phyloP scores from a whole-genome alignment of 441 rosid genomes.

The Euphorbia corollata region DNA sequence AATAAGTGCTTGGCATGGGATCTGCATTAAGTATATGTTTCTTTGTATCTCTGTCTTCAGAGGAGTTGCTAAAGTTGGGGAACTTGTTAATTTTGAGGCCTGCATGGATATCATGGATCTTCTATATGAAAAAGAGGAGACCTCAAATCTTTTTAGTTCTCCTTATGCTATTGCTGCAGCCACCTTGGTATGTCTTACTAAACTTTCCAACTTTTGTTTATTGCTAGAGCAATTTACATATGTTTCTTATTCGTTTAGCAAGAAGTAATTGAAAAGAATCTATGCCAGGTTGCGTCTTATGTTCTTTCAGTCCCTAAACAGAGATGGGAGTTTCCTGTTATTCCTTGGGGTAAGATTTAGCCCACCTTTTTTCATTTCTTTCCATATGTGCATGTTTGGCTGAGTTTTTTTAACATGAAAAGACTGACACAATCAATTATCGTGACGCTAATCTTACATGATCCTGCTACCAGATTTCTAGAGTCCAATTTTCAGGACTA shows the following conservation, averaged over 20 bases:
- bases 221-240: background rate
- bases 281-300: constrained; percentile 60
- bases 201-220: background rate
- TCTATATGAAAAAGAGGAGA: constrained; percentile 67
- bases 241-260: constrained; percentile 9
- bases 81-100: constrained; percentile 54
- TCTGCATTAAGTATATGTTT: constrained; percentile 3
- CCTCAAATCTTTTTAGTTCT: constrained; percentile 40
- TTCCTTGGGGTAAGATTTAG: constrained; percentile 59
- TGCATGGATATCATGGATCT: constrained; percentile 88
- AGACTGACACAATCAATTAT: constrained; percentile 4
- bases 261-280: constrained; percentile 20
- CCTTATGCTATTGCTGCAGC: constrained; percentile 64
- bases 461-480: background rate
- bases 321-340: constrained; percentile 65
- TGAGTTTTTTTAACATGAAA: background rate
- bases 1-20: constrained; percentile 3
- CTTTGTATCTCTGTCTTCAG: constrained; percentile 26
- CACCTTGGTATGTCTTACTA: constrained; percentile 43
- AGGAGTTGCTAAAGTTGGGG: constrained; percentile 63
- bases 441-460: background rate
- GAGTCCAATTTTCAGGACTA: background rate
- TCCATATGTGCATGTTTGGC: background rate
- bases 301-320: constrained; percentile 58
- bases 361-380: background rate